A percentile compares a stretch with the other conserved stretches of the same genome.
phyloP scores from a whole-genome alignment of 768 basidiomycete genomes.

The Lactarius deliciosus region DNA sequence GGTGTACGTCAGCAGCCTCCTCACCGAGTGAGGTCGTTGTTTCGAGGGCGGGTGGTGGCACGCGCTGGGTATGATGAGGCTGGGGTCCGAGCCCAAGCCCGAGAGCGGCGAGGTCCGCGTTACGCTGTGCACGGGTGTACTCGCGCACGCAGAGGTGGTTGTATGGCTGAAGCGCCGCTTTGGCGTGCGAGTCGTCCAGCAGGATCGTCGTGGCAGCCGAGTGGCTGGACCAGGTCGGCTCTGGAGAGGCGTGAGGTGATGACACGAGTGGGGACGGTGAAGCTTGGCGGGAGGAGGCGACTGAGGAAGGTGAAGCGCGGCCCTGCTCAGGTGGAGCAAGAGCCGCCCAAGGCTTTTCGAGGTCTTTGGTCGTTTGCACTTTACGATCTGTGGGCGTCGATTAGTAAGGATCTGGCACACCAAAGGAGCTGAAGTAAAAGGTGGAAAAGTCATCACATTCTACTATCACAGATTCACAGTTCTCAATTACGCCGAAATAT shows the following conservation, averaged over 20 bases:
- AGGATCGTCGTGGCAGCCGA: slow-evolving; percentile 50
- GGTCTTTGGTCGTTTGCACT: slow-evolving; percentile 69
- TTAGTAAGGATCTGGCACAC: slow-evolving; percentile 11
- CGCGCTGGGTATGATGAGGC: background rate
- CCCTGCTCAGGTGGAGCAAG: slow-evolving; percentile 31
- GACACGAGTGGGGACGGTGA: background rate
- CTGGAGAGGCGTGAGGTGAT: background rate
- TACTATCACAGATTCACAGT: slow-evolving; percentile 25
- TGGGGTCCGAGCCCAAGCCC: background rate
- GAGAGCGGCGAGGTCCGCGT: slow-evolving; percentile 39
- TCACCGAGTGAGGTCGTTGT: background rate
- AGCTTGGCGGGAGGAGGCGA: background rate
- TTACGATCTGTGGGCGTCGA: slow-evolving; percentile 34
- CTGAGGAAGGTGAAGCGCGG: background rate
- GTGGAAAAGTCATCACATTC: slow-evolving; percentile 9
- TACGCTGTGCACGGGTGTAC: slow-evolving; percentile 51
- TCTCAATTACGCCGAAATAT: too few relatives aligned
- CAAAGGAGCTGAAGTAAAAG: slow-evolving; percentile 21
- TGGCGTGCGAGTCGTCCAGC: slow-evolving; percentile 52
- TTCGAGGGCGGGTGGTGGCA: slow-evolving; percentile 19
- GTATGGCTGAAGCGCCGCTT: slow-evolving; percentile 70
- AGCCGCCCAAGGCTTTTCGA: slow-evolving; percentile 63
- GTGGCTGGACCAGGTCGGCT: slow-evolving; percentile 32
- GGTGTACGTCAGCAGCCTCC: slow-evolving; percentile 25
- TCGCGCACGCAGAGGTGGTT: slow-evolving; percentile 80